A percentile compares a stretch with the other conserved stretches of the same genome.
Evolutionary conservation across 1,284 basidiomycete species (phyloP).

Genomic region (Cryptococcus maquisensis): DNA sequence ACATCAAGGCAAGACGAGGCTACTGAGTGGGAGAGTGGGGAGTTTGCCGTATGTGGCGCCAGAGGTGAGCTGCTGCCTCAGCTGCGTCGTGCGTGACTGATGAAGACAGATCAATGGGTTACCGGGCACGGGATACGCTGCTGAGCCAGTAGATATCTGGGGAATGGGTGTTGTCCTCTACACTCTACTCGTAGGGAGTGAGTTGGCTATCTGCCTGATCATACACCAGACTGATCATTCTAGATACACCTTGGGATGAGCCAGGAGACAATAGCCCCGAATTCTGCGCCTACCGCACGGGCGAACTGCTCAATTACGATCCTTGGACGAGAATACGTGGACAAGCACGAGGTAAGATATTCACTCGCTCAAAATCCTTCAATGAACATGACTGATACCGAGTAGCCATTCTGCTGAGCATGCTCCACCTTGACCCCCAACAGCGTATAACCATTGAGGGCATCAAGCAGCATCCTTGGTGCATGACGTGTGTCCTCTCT

Average conservation of each 20-base stretch:
- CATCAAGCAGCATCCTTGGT: slow-evolving; percentile 73
- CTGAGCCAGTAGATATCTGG: slow-evolving; percentile 94
- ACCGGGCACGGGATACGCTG: slow-evolving; percentile 61
- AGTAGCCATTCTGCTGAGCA: slow-evolving; percentile 64
- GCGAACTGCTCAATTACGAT: slow-evolving; percentile 67
- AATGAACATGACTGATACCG: neutral
- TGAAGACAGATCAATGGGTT: slow-evolving; percentile 25
- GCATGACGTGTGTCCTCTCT: slow-evolving; percentile 56
- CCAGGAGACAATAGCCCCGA: slow-evolving; percentile 76
- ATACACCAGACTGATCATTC: neutral
- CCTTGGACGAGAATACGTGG: slow-evolving; percentile 75
- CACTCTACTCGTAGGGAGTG: slow-evolving; percentile 86
- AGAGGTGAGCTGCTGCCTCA: slow-evolving; percentile 61
- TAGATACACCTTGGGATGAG: slow-evolving; percentile 98
- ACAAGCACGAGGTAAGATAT: slow-evolving; percentile 59
- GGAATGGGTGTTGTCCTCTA: slow-evolving; percentile 94
- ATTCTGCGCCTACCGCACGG: slow-evolving; percentile 68
- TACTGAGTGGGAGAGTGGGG: slow-evolving; percentile 79
- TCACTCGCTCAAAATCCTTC: neutral
- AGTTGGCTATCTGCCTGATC: slow-evolving; percentile 40
- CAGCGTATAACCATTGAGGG: slow-evolving; percentile 67
- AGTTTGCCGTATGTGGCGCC: slow-evolving; percentile 94
- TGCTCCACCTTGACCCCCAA: slow-evolving; percentile 69
- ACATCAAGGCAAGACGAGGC: slow-evolving; percentile 77
- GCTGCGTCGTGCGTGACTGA: neutral